Base-by-base conservation (phyloP, 106 monocot species). In the Ottelia alismoides region DNA sequence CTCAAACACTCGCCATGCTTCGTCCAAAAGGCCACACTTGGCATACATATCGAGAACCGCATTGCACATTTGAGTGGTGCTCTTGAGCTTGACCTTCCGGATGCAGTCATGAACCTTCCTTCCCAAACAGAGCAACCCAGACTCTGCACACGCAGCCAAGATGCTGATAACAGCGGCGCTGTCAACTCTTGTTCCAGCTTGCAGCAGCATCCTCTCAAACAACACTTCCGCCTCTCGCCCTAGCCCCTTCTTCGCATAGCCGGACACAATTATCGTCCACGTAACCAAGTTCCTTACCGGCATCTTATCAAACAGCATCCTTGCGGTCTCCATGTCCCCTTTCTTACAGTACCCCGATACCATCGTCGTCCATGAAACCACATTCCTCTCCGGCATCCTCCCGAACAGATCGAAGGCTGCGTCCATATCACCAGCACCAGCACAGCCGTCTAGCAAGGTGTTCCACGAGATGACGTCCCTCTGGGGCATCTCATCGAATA, bases 201-300 rank as follows among this genome's bases (percentile, higher is more conserved):
- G 56, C 31, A 74, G n/a, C n/a, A n/a, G 65, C 82, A 92, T 92
- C 65, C 51, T 58, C 32, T 68, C 60, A 49, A 92, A 69, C 53
- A 92, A 58, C 14, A 20, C 11, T 3, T 22, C 52, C 25, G 87
- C 92, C 46, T 92, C 79, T 21, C 49, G 51, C 0, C 63, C 70
- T 21, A 63, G 48, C 2, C 86, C 86, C 61, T 72, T 86, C 20
- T 74, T 66, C 0, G 86, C 92, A 69, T 79, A 92, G 0, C 74
- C 86, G 23, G 86, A 67, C 25, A 87, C 55, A 62, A 92, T 92
- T 25, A 92, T 83, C 0, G 92, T 87, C 92, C 92, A 92, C 0
- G 76, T 21, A 16, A 92, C 78, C 61, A 87, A 79, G 51, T 87
- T 92, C 63, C 72, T 82, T 1, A 20, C 49, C 2, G 82, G 79